Evolutionary conservation across 306 rosid species (phyloP).

Genomic region (Rosa chinensis): DNA sequence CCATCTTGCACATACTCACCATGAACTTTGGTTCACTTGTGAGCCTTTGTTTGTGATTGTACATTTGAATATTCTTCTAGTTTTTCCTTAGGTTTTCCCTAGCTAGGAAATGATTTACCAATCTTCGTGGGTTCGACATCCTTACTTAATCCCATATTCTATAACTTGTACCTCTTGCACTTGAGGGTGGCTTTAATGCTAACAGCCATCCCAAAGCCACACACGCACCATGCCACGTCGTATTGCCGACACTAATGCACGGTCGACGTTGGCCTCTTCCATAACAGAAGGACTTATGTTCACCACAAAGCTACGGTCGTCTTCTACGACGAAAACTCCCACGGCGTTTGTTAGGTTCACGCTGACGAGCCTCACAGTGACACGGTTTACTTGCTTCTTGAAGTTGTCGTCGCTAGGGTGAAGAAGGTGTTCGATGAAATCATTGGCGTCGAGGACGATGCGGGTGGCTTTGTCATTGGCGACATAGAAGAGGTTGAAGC

Average conservation of each 20-base stretch:
- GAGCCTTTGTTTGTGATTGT: no score
- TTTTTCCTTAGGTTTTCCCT: no score
- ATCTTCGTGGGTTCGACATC: no score
- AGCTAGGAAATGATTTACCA: no score
- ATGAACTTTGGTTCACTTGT: no score
- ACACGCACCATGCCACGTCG: conserved; percentile 55
- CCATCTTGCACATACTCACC: no score
- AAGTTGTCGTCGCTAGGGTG: conserved; percentile 24
- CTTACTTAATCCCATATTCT: no score
- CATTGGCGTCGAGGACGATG: conserved; percentile 50
- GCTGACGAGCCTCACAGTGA: conserved; percentile 48
- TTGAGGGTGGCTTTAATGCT: no score
- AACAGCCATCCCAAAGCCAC: conserved; percentile 44
- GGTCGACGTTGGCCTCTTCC: conserved; percentile 26
- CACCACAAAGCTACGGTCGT: conserved; percentile 25
- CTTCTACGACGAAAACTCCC: not conserved
- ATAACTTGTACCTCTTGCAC: no score
- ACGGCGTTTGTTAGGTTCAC: conserved; percentile 1
- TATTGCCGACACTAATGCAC: conserved; percentile 35
- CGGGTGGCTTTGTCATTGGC: conserved; percentile 60
- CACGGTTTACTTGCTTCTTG: conserved; percentile 41
- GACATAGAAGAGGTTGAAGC: conserved; percentile 56
- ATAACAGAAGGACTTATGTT: conserved; percentile 42
- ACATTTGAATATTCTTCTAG: no score
- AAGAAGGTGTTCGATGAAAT: conserved; percentile 44